Evolutionary conservation across 2,329 filamentous ascomycete genomes (phyloP).

Genomic region (Calonectria fujianensis): DNA sequence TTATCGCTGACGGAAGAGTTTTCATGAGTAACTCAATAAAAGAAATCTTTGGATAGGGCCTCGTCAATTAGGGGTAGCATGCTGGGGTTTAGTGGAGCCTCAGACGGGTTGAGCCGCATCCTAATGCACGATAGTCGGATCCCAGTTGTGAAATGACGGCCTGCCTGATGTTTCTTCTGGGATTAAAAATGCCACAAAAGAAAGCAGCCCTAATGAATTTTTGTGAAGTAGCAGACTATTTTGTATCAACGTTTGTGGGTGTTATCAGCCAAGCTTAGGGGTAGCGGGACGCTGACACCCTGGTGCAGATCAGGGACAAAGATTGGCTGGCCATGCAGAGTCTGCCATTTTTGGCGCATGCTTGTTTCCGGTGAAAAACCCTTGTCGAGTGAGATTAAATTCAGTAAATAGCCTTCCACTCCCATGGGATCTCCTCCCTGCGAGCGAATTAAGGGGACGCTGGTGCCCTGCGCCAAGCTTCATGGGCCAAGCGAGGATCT

Average conservation of each 20-base stretch:
- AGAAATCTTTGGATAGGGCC: background rate
- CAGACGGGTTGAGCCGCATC: background rate
- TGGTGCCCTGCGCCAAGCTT: background rate
- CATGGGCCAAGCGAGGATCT: background rate
- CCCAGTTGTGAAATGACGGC: background rate
- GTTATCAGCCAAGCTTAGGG: background rate
- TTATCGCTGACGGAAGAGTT: background rate
- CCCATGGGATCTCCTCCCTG: background rate
- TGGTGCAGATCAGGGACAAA: background rate
- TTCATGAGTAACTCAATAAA: background rate
- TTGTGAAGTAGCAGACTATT: too few species aligned
- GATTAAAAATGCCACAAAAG: background rate
- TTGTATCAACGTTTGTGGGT: background rate
- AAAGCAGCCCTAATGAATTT: background rate
- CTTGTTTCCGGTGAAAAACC: background rate
- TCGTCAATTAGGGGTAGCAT: background rate
- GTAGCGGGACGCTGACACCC: background rate
- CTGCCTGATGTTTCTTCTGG: background rate
- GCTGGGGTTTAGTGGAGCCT: background rate
- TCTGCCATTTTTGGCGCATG: background rate
- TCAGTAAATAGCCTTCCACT: background rate
- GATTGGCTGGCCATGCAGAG: background rate
- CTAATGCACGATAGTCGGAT: background rate
- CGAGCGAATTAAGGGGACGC: background rate
- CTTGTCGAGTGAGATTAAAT: slow-evolving; percentile 13